These are phyloP conservation scores for Colletotrichum sp. DNA, from an alignment of 2,329 filamentous ascomycete genomes.

Conservation along the genomic window DNA sequence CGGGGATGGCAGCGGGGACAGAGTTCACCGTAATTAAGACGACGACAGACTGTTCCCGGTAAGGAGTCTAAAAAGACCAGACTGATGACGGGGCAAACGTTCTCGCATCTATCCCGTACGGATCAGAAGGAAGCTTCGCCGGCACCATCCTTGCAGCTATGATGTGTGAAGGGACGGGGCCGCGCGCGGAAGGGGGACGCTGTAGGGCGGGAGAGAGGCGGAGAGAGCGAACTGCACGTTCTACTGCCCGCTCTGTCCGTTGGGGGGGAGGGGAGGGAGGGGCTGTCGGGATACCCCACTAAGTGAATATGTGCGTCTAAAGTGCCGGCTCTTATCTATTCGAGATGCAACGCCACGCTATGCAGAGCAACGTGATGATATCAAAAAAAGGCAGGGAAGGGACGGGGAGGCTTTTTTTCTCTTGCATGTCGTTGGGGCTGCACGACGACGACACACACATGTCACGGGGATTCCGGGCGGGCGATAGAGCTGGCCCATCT, in stretches of 20 bases:
- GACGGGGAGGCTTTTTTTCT: neutral
- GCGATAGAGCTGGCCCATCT: neutral
- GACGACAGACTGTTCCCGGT: neutral
- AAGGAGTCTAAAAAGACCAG: neutral
- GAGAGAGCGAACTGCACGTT: neutral
- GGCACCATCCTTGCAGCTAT: slow-evolving; percentile 1
- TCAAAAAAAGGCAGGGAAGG: neutral
- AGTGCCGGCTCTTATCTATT: neutral
- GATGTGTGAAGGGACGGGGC: neutral
- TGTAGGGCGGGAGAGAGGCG: neutral
- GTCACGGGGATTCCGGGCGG: neutral
- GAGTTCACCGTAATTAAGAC: neutral
- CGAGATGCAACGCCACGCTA: neutral
- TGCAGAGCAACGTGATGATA: neutral
- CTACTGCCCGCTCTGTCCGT: neutral
- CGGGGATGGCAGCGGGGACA: neutral
- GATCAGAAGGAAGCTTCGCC: neutral
- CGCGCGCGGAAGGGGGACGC: neutral
- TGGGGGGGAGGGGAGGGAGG: neutral
- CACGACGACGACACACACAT: neutral
- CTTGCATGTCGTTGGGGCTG: neutral
- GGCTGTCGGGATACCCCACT: neutral
- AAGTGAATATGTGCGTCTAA: neutral
- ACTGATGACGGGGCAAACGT: neutral
- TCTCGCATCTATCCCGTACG: neutral